A percentile compares a stretch with the other conserved stretches of the same genome.
These are phyloP conservation scores for Clitopilus hobsonii DNA, from an alignment of 768 basidiomycete species.

Conservation along the genomic window DNA sequence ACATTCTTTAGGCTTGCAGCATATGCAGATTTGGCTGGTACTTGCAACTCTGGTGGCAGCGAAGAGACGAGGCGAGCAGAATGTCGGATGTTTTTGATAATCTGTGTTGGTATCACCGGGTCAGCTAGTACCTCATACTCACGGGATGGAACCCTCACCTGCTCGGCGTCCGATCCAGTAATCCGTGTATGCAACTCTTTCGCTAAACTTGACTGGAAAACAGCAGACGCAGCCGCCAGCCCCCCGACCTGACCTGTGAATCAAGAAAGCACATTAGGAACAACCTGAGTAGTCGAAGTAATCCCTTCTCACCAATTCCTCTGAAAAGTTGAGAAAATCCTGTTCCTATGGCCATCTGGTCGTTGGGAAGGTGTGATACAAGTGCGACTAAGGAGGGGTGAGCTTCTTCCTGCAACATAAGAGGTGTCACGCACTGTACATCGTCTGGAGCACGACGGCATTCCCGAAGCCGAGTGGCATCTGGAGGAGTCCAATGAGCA, in stretches of 20 bases:
- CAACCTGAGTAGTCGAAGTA: background rate
- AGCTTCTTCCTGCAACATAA: background rate
- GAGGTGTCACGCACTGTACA: constrained; percentile 36
- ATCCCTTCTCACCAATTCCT: constrained; percentile 38
- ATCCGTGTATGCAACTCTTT: constrained; percentile 41
- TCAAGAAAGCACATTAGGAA: background rate
- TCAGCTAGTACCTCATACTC: background rate
- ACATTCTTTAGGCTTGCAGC: constrained; percentile 45
- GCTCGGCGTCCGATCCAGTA: constrained; percentile 33
- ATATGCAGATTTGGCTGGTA: constrained; percentile 50
- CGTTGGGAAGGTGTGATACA: constrained; percentile 49
- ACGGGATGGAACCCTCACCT: constrained; percentile 24
- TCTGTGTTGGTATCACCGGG: constrained; percentile 21
- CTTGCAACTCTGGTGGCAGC: constrained; percentile 43
- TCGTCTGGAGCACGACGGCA: constrained; percentile 60
- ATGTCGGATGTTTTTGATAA: constrained; percentile 49
- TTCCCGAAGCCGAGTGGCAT: constrained; percentile 63
- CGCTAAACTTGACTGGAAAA: constrained; percentile 52
- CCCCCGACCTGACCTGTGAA: constrained; percentile 52
- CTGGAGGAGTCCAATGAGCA: constrained; percentile 22
- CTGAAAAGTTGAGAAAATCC: constrained; percentile 59
- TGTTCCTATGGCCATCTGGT: constrained; percentile 51
- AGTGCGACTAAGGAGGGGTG: constrained; percentile 38
- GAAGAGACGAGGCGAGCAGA: constrained; percentile 42
- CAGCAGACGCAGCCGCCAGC: constrained; percentile 52